Evolutionary conservation across 164 flowering plant genomes (phyloP).

Genomic region (Taxillus chinensis): DNA sequence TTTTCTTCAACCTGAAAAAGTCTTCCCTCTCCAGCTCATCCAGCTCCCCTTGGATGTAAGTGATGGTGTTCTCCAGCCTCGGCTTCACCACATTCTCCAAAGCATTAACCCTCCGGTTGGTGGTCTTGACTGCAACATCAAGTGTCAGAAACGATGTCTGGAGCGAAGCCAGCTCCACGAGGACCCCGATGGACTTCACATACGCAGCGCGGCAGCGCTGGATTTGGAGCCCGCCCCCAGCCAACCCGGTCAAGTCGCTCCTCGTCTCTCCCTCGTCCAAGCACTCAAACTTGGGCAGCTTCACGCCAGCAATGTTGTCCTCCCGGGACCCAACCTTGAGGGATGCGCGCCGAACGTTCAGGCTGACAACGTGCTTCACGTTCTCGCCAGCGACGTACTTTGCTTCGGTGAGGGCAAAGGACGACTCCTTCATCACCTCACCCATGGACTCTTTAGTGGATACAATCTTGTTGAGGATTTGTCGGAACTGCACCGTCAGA

Average conservation of each 20-base stretch:
- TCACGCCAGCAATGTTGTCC: constrained; percentile 90
- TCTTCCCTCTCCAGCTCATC: constrained; percentile 97
- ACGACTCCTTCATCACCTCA: constrained; percentile 76
- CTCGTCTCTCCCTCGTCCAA: constrained; percentile 72
- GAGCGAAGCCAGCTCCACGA: constrained; percentile 92
- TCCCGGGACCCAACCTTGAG: constrained; percentile 73
- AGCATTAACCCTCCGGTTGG: constrained; percentile 91
- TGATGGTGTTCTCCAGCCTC: constrained; percentile 75
- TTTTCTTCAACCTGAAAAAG: constrained; percentile 89
- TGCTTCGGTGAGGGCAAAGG: constrained; percentile 85
- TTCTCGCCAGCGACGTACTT: constrained; percentile 94
- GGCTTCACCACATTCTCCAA: constrained; percentile 94
- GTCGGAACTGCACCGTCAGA: constrained; percentile 81
- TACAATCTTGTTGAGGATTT: constrained; percentile 81
- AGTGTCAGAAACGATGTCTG: constrained; percentile 90
- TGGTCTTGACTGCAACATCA: constrained; percentile 90
- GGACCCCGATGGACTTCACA: constrained; percentile 80
- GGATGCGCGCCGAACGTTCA: constrained; percentile 66
- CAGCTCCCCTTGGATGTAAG: constrained; percentile 75
- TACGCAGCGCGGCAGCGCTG: constrained; percentile 77
- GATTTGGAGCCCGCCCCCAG: constrained; percentile 91
- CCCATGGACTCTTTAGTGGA: constrained; percentile 89
- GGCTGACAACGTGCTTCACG: constrained; percentile 74
- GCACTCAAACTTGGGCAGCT: constrained; percentile 82
- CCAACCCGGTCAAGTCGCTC: constrained; percentile 85